These are phyloP conservation scores for Collybiopsis luxurians DNA, from an alignment of 768 basidiomycete species.

Conservation along the genomic window DNA sequence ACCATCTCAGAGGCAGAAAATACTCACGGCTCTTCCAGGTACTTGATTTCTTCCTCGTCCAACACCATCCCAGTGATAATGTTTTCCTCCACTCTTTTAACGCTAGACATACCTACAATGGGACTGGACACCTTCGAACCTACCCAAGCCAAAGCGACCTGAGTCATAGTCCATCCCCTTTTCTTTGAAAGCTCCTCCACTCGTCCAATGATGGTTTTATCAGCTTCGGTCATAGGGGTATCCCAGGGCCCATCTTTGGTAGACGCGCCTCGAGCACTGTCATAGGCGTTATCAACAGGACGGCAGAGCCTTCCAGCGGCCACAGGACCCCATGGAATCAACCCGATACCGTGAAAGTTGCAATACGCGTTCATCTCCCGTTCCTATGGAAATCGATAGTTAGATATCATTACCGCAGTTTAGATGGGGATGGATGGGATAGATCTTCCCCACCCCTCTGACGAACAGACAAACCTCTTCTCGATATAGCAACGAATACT, in stretches of 20 bases:
- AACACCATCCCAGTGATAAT: background rate
- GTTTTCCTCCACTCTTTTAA: constrained; percentile 10
- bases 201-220: constrained; percentile 9
- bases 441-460: no score
- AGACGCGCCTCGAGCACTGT: background rate
- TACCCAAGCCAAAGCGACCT: constrained; percentile 25
- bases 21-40: background rate
- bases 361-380: constrained; percentile 32
- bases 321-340: constrained; percentile 46
- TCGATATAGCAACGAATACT: constrained; percentile 45
- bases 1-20: constrained; percentile 28
- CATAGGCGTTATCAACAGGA: background rate
- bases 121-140: constrained; percentile 21
- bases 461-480: constrained; percentile 30
- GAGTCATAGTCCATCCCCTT: constrained; percentile 20
- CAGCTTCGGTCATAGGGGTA: background rate
- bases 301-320: background rate
- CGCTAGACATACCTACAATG: constrained; percentile 8
- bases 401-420: no score
- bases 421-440: no score
- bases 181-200: constrained; percentile 22
- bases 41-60: background rate
- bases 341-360: constrained; percentile 24
- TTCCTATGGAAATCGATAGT: constrained; percentile 25
- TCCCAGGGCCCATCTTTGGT: background rate